Evolutionary conservation across 2,329 filamentous ascomycete genomes (phyloP).

Genomic region (Ceratocystis cubensis): DNA sequence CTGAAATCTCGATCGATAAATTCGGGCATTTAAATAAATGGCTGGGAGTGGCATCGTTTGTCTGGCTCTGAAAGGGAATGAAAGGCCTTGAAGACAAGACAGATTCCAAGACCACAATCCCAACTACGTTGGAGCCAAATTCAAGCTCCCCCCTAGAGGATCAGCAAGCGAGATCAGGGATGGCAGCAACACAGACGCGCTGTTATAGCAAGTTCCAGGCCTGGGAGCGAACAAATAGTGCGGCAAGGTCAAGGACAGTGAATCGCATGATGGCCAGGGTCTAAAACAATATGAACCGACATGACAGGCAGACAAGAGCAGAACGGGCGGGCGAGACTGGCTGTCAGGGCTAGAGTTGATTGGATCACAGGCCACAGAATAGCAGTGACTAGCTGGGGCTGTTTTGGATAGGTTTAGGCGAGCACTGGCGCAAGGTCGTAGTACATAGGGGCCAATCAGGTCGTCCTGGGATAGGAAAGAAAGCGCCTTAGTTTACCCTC

Average conservation of each 20-base stretch:
- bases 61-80: no score
- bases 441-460: no score
- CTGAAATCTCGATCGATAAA: neutral
- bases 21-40: neutral
- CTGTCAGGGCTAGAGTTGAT: no score
- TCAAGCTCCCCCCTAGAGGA: neutral
- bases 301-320: no score
- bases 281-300: neutral
- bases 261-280: neutral
- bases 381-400: neutral
- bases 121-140: neutral
- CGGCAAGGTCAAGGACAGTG: neutral
- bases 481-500: no score
- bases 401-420: neutral
- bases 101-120: no score
- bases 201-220: neutral
- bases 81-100: no score
- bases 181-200: constrained; percentile 5
- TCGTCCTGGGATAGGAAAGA: no score
- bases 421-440: neutral
- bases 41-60: no score
- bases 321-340: no score
- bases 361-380: neutral
- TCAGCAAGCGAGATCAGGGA: constrained; percentile 5
- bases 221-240: neutral